Evolutionary conservation across 208 protist genomes (phyloP).

Genomic region (Leishmania amazonensis): DNA sequence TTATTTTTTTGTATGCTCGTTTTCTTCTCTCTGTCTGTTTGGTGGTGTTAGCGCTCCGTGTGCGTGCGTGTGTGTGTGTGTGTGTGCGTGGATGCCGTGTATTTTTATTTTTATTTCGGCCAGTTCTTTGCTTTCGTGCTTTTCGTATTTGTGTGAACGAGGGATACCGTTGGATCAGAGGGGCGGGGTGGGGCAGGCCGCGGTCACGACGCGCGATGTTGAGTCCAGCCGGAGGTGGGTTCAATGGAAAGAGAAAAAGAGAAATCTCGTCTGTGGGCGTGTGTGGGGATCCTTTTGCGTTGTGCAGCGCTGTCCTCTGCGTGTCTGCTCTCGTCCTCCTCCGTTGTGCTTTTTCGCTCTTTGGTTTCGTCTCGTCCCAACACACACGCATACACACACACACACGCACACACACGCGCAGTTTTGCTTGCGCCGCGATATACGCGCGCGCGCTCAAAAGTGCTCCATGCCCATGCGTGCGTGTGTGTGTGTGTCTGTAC

Average conservation of each 20-base stretch:
- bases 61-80: neutral
- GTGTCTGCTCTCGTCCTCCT: neutral
- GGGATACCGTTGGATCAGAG: neutral
- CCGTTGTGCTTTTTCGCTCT: neutral
- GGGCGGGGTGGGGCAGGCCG: neutral
- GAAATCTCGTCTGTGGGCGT: neutral
- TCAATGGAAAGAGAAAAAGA: neutral
- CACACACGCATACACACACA: neutral
- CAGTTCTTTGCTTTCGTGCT: neutral
- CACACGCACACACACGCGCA: neutral
- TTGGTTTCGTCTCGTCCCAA: neutral
- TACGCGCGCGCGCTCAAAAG: neutral
- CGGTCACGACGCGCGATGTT: neutral
- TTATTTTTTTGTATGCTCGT: neutral
- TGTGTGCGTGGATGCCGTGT: neutral
- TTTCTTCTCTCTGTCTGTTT: neutral
- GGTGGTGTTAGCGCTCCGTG: neutral
- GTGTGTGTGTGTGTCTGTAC: neutral
- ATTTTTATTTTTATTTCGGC: neutral
- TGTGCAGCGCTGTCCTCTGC: neutral
- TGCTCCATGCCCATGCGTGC: neutral
- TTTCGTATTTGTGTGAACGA: neutral
- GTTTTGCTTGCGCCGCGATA: neutral
- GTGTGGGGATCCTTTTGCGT: neutral
- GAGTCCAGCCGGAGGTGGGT: neutral